A percentile compares a stretch with the other conserved stretches of the same genome.
phyloP scores from a whole-genome alignment of 768 basidiomycete genomes.

The Macrolepiota fuliginosa region DNA sequence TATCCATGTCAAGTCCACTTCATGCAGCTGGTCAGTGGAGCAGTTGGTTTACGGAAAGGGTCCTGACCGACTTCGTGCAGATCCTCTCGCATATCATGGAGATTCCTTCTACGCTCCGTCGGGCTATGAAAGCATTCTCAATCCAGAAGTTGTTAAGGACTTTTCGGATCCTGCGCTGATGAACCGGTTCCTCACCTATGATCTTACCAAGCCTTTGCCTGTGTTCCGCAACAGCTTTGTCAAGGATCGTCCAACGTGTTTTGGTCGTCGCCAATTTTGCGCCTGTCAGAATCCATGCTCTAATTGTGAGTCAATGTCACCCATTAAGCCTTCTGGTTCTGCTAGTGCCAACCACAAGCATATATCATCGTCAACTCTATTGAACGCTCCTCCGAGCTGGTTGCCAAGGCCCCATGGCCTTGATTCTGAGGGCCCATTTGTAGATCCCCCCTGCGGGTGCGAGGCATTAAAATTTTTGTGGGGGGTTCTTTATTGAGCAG shows the following conservation, averaged over 20 bases:
- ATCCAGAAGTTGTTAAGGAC: neutral
- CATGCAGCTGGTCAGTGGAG: neutral
- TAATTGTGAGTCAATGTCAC: neutral
- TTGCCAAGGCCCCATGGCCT: neutral
- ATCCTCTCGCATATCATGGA: neutral
- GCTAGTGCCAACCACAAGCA: neutral
- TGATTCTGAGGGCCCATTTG: neutral
- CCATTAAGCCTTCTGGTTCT: neutral
- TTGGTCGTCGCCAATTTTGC: slow-evolving; percentile 3
- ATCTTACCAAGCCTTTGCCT: neutral
- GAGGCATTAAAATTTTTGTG: neutral
- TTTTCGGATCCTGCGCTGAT: neutral
- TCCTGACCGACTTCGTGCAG: neutral
- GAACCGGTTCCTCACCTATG: neutral
- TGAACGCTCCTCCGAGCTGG: neutral
- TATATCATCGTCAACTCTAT: neutral
- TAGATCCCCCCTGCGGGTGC: neutral
- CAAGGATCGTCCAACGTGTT: neutral
- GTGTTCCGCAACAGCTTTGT: neutral
- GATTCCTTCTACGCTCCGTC: neutral
- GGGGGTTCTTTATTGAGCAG: neutral
- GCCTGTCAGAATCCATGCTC: slow-evolving; percentile 6
- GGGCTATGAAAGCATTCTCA: neutral
- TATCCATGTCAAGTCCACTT: slow-evolving; percentile 1
- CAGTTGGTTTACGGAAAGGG: neutral